These are phyloP conservation scores for Populus pruinosa DNA, from an alignment of 345 rosid species.

Conservation along the genomic window DNA sequence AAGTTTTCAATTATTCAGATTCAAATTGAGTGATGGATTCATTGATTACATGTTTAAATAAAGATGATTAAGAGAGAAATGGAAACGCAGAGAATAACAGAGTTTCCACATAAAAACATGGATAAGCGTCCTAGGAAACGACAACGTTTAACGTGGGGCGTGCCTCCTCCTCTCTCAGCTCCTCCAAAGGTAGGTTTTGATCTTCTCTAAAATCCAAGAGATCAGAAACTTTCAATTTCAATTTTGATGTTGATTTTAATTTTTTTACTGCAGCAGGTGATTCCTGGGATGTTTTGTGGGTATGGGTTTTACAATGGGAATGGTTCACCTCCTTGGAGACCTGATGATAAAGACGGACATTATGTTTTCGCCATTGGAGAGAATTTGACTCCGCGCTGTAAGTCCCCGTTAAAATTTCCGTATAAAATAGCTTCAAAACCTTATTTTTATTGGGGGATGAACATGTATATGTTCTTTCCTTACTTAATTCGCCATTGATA, in stretches of 20 bases:
- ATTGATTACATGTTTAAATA: not conserved
- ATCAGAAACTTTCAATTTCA: not conserved
- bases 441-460: too few relatives aligned
- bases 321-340: conserved; percentile 76
- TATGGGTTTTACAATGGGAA: conserved; percentile 45
- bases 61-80: conserved; percentile 14
- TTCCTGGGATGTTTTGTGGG: conserved; percentile 51
- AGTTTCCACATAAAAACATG: conserved; percentile 50
- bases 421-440: not conserved
- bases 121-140: conserved; percentile 76
- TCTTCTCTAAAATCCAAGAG: not conserved
- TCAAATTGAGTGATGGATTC: not conserved
- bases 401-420: conserved; percentile 4
- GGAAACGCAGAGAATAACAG: conserved; percentile 67
- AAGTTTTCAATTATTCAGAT: not conserved
- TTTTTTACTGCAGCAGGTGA: conserved; percentile 38
- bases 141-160: conserved; percentile 70
- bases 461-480: too few relatives aligned
- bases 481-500: too few relatives aligned
- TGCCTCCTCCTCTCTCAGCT: conserved; percentile 43
- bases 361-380: conserved; percentile 67
- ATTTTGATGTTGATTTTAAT: too few relatives aligned
- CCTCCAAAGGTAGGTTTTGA: conserved; percentile 56
- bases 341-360: conserved; percentile 83
- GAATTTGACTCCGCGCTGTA: conserved; percentile 63